phyloP scores from a whole-genome alignment of 1,284 basidiomycete genomes.

The Anthracocystis panici-leucophaei region DNA sequence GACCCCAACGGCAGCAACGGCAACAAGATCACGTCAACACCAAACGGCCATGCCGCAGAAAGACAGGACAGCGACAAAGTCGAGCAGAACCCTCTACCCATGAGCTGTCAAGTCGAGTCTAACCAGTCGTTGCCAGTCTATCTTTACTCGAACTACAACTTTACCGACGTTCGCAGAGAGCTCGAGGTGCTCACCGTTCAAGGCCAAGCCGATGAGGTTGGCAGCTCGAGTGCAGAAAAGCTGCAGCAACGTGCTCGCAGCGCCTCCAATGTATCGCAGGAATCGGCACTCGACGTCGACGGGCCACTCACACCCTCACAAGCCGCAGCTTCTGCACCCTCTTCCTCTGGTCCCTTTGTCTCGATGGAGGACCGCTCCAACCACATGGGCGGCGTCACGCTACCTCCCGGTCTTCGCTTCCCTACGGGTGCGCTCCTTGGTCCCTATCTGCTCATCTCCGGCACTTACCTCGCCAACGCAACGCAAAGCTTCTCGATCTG shows the following conservation, averaged over 20 bases:
- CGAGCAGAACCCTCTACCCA: constrained; percentile 49
- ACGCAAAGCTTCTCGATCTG: constrained; percentile 66
- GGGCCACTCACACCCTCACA: constrained; percentile 35
- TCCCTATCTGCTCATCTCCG: constrained; percentile 60
- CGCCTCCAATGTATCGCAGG: constrained; percentile 38
- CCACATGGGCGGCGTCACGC: constrained; percentile 56
- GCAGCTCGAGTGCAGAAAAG: background rate
- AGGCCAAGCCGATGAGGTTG: constrained; percentile 5
- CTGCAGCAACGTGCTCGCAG: constrained; percentile 24
- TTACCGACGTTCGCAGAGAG: constrained; percentile 65
- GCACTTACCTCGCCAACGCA: constrained; percentile 66
- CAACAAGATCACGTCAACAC: background rate
- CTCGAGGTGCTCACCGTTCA: constrained; percentile 56
- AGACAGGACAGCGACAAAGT: constrained; percentile 12
- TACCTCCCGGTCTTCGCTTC: constrained; percentile 66
- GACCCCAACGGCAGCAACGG: constrained; percentile 2
- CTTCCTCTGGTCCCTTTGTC: constrained; percentile 27
- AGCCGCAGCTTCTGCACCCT: constrained; percentile 4
- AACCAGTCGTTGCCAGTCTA: constrained; percentile 48
- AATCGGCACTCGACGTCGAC: constrained; percentile 42
- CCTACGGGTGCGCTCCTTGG: constrained; percentile 61
- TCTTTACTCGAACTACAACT: constrained; percentile 67
- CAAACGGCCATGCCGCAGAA: constrained; percentile 7
- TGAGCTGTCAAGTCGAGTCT: constrained; percentile 31
- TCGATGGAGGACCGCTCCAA: constrained; percentile 51